Base-by-base conservation (phyloP, 208 protist species). In the Leptomonas pyrrhocoris region DNA sequence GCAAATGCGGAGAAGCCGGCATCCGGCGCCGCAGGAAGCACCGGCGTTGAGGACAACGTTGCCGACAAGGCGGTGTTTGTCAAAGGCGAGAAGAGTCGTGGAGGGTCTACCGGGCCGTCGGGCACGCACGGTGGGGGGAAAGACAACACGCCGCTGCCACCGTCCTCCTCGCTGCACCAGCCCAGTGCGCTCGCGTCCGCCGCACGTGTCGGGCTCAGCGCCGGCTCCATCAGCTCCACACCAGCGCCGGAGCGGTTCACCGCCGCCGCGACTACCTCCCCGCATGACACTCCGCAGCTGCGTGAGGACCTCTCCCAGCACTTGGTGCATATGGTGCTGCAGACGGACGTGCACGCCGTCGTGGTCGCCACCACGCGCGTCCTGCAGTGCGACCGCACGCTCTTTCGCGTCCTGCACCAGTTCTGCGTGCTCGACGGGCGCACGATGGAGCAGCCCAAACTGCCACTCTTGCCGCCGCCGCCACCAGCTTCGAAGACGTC, bases 341-440 rank as follows among this genome's bases (percentile, higher is more conserved):
- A 77, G 49, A 77, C 58, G 2, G 72, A 77, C 64, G 30, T 77
- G 46, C 64, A 72, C 23, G 63, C 63, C 0, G 40, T 77, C 25
- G 65, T 77, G 19, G 43, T 19, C 30, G 72, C 64, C 36, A 77
- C 64, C 19, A 62, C 40, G 21, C 72, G 72, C 21, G 58, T 77
- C 28, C 50, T 77, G 30, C 57, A 77, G 43, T 77, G 72, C 58
- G 72, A 77, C n/a, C 72, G 51, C 27, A 68, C 72, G 4, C 64
- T 77, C 18, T 72, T 77, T 27, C 63, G 64, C 18, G 72, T 77
- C 45, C 60, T 77, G 72, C 72, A 72, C 42, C 42, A 61, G 27
- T 68, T 71, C 42, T 77, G 72, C 43, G 46, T 77, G 57, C 58
- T 77, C 18, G 72, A 77, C n/a, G 45, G 57, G 18, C 64, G 30